Conservation (phyloP, 2,329 filamentous ascomycete genomes). For the Hypocreales sp. region DNA sequence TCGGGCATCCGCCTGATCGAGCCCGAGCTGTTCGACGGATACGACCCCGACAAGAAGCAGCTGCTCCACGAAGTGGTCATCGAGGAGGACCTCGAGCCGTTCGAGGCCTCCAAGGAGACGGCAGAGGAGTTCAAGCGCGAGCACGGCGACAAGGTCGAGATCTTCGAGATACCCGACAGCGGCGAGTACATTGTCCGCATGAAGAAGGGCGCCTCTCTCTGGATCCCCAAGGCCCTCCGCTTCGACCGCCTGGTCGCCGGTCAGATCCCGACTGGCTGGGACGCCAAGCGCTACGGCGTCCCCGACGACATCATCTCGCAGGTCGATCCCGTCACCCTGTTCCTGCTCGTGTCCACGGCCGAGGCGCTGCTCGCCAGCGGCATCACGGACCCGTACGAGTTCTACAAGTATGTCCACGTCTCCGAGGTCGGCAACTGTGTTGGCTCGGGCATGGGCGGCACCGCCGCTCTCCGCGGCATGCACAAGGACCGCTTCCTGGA, state of each 20-base stretch:
- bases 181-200: constrained; percentile 90
- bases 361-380: constrained; percentile 83
- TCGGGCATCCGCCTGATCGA: constrained; percentile 95
- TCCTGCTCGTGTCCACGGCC: constrained; percentile 83
- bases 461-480: constrained; percentile 85
- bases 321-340: constrained; percentile 92
- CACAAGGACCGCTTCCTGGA: constrained; percentile 96
- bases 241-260: constrained; percentile 96
- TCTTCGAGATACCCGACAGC: constrained; percentile 86
- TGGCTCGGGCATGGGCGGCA: constrained; percentile 95
- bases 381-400: constrained; percentile 98
- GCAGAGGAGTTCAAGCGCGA: constrained; percentile 95
- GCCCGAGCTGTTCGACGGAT: constrained; percentile 89
- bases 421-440: constrained; percentile 97
- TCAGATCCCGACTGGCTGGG: constrained; percentile 94
- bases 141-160: constrained; percentile 94
- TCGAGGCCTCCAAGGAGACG: constrained; percentile 93
- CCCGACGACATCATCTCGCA: constrained; percentile 96
- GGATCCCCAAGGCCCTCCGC: constrained; percentile 91
- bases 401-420: constrained; percentile 98
- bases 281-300: constrained; percentile 89
- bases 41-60: constrained; percentile 98
- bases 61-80: constrained; percentile 95
- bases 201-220: constrained; percentile 86
- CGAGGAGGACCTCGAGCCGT: constrained; percentile 90